Conservation (phyloP, 768 basidiomycete species). For the Tylopilus cervinicoccineus region DNA sequence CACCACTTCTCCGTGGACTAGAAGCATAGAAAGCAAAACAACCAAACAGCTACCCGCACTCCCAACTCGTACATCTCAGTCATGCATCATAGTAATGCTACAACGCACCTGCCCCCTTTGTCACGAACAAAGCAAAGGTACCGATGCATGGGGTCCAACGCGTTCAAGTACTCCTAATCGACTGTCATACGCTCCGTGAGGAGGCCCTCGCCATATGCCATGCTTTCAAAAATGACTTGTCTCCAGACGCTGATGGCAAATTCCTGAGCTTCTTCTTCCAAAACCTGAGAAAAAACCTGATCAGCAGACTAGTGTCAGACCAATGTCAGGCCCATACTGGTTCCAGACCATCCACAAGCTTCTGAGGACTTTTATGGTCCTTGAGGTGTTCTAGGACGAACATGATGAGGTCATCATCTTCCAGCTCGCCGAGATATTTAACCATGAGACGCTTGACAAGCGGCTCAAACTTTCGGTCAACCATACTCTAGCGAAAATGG, state of each 20-base stretch:
- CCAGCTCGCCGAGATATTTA: conserved; percentile 86
- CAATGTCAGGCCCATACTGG: conserved; percentile 58
- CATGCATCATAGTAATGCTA: conserved; percentile 40
- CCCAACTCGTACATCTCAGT: conserved; percentile 41
- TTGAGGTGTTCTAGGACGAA: conserved; percentile 91
- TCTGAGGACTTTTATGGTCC: conserved; percentile 82
- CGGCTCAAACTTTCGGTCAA: conserved; percentile 84
- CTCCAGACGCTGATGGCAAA: conserved; percentile 82
- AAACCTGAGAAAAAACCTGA: conserved; percentile 49
- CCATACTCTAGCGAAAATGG: conserved; percentile 52
- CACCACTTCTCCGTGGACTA: conserved; percentile 18
- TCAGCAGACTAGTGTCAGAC: conserved; percentile 1
- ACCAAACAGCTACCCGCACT: conserved; percentile 19
- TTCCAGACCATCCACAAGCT: conserved; percentile 86
- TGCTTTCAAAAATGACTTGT: conserved; percentile 91
- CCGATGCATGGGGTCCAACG: conserved; percentile 19
- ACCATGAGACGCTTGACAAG: conserved; percentile 79
- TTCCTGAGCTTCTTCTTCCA: conserved; percentile 87
- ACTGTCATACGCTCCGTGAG: conserved; percentile 83
- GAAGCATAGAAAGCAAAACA: conserved; percentile 16
- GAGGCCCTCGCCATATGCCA: conserved; percentile 87
- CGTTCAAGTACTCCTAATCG: conserved; percentile 40
- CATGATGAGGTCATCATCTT: conserved; percentile 92
- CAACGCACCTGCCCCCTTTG: conserved; percentile 59
- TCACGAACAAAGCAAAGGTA: conserved; percentile 25